Evolutionary conservation across 495 filamentous ascomycete genomes (phyloP).

Genomic region (Amorphotheca resinae): DNA sequence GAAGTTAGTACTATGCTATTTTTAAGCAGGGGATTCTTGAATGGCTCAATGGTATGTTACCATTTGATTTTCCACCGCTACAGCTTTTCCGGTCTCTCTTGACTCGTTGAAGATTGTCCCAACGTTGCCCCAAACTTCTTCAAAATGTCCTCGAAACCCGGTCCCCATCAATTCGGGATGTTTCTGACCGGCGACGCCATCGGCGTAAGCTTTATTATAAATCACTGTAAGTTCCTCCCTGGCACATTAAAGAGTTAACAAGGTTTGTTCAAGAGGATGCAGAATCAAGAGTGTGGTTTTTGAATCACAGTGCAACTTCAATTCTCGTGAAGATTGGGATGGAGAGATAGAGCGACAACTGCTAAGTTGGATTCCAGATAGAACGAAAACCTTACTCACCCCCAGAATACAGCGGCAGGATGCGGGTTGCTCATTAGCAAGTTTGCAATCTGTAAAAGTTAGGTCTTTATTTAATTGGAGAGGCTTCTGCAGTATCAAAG

Average conservation of each 20-base stretch:
- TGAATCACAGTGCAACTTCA: no score
- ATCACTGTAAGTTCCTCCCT: constrained; percentile 15
- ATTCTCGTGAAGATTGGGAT: neutral
- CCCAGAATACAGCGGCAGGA: constrained; percentile 16
- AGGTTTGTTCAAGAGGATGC: neutral
- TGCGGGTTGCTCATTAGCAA: constrained; percentile 16
- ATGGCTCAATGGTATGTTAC: no score
- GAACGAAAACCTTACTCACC: no score
- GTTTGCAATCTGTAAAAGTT: no score
- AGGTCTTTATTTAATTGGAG: no score
- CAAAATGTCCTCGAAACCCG: constrained; percentile 14
- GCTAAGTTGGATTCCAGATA: no score
- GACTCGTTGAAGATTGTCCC: constrained; percentile 11
- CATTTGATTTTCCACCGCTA: constrained; percentile 12
- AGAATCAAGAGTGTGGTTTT: no score
- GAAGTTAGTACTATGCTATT: no score
- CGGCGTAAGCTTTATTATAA: constrained; percentile 18
- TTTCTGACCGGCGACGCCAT: constrained; percentile 14
- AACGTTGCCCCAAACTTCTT: constrained; percentile 14
- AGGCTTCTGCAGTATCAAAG: no score
- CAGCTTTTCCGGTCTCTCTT: constrained; percentile 6
- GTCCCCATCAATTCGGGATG: constrained; percentile 18
- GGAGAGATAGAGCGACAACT: neutral
- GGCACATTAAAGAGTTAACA: neutral
- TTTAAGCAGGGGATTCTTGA: no score